Base-by-base conservation (phyloP, 1,284 basidiomycete species). In the Microbotryum violaceum region DNA sequence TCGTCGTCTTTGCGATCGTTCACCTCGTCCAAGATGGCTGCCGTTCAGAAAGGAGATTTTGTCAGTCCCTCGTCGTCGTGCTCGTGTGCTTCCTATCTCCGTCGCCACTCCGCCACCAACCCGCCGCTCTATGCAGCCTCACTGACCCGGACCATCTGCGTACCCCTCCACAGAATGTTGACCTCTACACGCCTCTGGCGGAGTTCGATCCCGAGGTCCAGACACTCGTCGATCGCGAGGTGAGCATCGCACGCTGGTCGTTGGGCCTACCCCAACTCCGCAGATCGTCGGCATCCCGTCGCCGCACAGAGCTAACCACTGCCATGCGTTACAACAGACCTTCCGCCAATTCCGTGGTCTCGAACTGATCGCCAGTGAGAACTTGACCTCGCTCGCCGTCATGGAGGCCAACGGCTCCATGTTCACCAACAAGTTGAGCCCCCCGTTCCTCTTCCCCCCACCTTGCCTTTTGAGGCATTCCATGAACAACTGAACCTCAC, bases 391-490 rank as follows among this genome's bases (percentile, higher is more conserved):
- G 73, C 82, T 85, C 70, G 90, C 92, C 47, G 85, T 89, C 62
- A 96, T 98, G 89, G 88, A 98, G 79, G 96, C 93, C 69, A 97
- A 97, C 79, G 96, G 96, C 61, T 97, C 93, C 63, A 96, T 98
- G 77, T 79, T 98, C 74, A 97, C 68, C 62, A 68, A 69, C 68
- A 70, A 71, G 71, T 70, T 42, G 31, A 64, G 42, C 27, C 25
- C 16, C 12, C 8, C 53, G 31, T 18, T 45, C 37, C 49, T 18
- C 27, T 2, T 31, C 18, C 49, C 53, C 31, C 62, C 4, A 27
- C 49, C 29, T 29, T 20, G 47, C 33, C 7, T 37, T 27, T 6
- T 44, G 21, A 20, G 52, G 33, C 46, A 27, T 44, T 53, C 51
- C n/a, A 25, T 29, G 12, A 53, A 25, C 20, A 7, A 31, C 9